Base-by-base conservation (phyloP, 768 basidiomycete genomes). In the Suillus decipiens region DNA sequence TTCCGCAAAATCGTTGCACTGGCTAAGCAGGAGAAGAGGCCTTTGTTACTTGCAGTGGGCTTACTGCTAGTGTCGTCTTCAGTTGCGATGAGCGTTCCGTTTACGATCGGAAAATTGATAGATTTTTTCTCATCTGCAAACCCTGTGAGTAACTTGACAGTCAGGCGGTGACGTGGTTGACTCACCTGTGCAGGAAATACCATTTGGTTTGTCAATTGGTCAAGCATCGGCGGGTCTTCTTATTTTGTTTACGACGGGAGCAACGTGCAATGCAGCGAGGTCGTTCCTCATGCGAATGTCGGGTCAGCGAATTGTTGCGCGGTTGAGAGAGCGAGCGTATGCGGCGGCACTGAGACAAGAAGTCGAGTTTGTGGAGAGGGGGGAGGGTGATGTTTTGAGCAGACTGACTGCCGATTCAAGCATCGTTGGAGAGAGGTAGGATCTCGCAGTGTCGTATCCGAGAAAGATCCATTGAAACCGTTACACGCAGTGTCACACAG, bases 331-430 rank as follows among this genome's bases (percentile, higher is more conserved):
- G 75, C 81, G 84, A 55, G 92, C 90, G 19, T 99, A 94, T 72
- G 79, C 83, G 8, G 90, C 92, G n/a, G 86, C 94, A 3, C 80
- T 98, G 8, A 83, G 81, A 59, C 94, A 97, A 75, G 96, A 98
- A 74, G 89, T 96, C 33, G 95, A 96, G 73, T 96, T 88, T 73
- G 92, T 96, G 7, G 96, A 97, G 73, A 85, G 85, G 42, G 93
- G 93, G 2, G 94, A 96, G 65, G 96, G 96, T 9, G 96, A 99
- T 73, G 92, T 97, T 10, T 79, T 98, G 50, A 96, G 94, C 74
- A 81, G 96, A 61, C 81, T 99, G 37, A 95, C 92, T 62, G 90
- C 89, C 1, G 96, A 99, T 72, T 92, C 93, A 7, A 92, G 87
- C 67, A 92, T 99, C 66, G 92, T 99, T 47, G 96, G 96, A 48